These are phyloP conservation scores for Malus sieversii DNA, from an alignment of 306 rosid genomes.

Conservation along the genomic window DNA sequence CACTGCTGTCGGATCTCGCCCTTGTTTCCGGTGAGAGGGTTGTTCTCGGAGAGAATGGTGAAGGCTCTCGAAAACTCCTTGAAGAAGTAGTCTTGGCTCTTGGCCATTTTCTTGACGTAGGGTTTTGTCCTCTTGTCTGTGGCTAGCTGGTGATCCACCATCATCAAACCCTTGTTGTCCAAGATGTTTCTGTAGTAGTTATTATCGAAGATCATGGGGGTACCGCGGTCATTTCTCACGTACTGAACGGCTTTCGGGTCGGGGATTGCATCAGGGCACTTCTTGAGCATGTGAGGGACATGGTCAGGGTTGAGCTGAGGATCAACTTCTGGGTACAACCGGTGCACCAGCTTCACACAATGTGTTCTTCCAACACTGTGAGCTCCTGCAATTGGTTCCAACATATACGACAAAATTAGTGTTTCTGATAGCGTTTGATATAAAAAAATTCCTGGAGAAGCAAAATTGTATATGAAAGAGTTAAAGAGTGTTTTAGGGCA, in stretches of 20 bases:
- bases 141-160: conserved; percentile 84
- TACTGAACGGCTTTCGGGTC: conserved; percentile 96
- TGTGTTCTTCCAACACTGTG: conserved; percentile 97
- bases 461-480: no score
- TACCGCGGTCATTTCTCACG: conserved; percentile 93
- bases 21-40: conserved; percentile 81
- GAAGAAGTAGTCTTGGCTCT: conserved; percentile 84
- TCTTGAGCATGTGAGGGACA: conserved; percentile 83
- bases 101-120: conserved; percentile 94
- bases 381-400: conserved; percentile 42
- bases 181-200: conserved; percentile 90
- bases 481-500: no score
- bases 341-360: conserved; percentile 95
- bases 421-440: no score
- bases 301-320: conserved; percentile 70
- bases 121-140: conserved; percentile 85
- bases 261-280: conserved; percentile 86
- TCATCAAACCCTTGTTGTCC: conserved; percentile 81
- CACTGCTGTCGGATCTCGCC: conserved; percentile 94
- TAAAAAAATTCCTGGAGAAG: not conserved
- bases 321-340: conserved; percentile 87
- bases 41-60: conserved; percentile 76
- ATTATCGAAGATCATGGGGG: conserved; percentile 89
- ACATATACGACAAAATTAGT: not conserved
- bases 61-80: conserved; percentile 78